Percentiles rank a stretch among this genome's conserved stretches.
phyloP scores from a whole-genome alignment of 2,329 filamentous ascomycete genomes.

The Pestalotiopsis sp. region DNA sequence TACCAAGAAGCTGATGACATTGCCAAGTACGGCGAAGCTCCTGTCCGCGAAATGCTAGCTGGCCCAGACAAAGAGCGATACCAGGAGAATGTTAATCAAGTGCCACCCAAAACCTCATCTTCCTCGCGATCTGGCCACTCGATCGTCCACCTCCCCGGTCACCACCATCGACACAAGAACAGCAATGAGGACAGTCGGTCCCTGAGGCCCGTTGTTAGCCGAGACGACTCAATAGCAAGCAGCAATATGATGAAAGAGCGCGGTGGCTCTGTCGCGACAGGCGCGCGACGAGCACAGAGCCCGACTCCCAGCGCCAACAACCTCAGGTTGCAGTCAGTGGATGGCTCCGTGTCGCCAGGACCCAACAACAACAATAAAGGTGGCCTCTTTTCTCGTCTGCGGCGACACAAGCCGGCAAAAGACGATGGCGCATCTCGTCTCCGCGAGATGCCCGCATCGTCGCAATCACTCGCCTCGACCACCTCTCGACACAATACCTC shows the following conservation, averaged over 20 bases:
- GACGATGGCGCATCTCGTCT: conserved; percentile 46
- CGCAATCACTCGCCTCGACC: conserved; percentile 54
- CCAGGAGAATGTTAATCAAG: conserved; percentile 50
- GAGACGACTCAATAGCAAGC: conserved; percentile 70
- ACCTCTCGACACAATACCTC: conserved; percentile 49
- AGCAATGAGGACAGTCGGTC: conserved; percentile 68
- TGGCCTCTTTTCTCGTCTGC: conserved; percentile 52
- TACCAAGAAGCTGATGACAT: conserved; percentile 88
- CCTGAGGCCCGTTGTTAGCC: conserved; percentile 71
- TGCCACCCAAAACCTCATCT: conserved; percentile 63
- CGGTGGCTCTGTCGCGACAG: conserved; percentile 41
- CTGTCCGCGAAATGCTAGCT: conserved; percentile 70
- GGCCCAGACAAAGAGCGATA: conserved; percentile 73
- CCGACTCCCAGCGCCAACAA: conserved; percentile 78
- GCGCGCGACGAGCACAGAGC: conserved; percentile 68
- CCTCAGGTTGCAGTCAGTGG: conserved; percentile 50
- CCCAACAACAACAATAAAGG: conserved; percentile 45
- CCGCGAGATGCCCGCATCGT: conserved; percentile 53
- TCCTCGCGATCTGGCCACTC: conserved; percentile 62
- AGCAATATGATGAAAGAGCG: conserved; percentile 55
- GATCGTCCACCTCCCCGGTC: conserved; percentile 67
- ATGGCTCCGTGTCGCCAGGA: conserved; percentile 62
- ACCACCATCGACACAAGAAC: conserved; percentile 67
- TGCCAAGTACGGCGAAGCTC: conserved; percentile 75
- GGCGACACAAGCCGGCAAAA: conserved; percentile 59